These are phyloP conservation scores for Botrytis hyacinthi DNA, from an alignment of 2,329 filamentous ascomycete species.

Conservation along the genomic window DNA sequence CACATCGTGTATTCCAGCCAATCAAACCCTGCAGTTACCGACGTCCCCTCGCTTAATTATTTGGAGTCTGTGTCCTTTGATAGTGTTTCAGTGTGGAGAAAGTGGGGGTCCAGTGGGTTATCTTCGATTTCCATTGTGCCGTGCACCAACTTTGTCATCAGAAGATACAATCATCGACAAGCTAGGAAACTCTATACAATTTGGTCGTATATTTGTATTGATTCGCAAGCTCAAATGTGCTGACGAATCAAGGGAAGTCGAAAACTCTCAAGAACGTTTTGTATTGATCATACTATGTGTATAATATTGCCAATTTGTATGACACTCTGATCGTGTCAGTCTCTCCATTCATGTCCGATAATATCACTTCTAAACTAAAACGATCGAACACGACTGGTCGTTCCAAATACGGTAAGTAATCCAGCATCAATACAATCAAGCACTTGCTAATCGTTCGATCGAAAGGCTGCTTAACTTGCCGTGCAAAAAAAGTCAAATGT, in stretches of 20 bases:
- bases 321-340: background rate
- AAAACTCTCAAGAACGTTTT: background rate
- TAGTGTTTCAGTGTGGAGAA: background rate
- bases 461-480: conserved; percentile 22
- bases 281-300: background rate
- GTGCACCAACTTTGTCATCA: background rate
- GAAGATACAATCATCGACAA: background rate
- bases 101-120: background rate
- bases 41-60: background rate
- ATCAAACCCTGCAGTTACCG: background rate
- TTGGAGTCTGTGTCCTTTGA: background rate
- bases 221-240: background rate
- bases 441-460: background rate
- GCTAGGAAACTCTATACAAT: background rate
- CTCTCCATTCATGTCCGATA: background rate
- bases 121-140: background rate
- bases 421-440: background rate
- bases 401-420: conserved; percentile 14
- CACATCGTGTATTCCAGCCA: background rate
- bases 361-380: background rate
- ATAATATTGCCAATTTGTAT: background rate
- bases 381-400: background rate
- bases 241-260: background rate
- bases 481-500: conserved; percentile 23
- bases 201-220: too few relatives aligned